Conservation (phyloP, 139 green algal genomes). For the Dunaliella sp. region DNA sequence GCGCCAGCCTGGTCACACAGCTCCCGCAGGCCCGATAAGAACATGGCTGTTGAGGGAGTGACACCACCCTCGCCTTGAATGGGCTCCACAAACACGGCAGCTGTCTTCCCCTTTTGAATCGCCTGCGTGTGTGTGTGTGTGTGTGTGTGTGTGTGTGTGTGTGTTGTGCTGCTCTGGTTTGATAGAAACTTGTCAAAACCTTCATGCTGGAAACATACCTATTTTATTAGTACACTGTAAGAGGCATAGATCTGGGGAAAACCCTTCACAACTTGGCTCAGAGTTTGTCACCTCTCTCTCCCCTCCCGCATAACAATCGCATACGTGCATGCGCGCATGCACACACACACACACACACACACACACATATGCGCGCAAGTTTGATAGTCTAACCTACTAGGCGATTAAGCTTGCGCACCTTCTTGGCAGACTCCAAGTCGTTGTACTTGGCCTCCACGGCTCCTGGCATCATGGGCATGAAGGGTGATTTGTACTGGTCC, state of each 20-base stretch:
- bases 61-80: slow-evolving; percentile 94
- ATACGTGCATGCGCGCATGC: background rate
- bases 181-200: no score
- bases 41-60: slow-evolving; percentile 57
- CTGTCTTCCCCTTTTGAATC: slow-evolving; percentile 83
- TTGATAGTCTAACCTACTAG: no score
- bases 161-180: no score
- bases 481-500: slow-evolving; percentile 91
- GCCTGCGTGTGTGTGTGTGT: slow-evolving; percentile 17
- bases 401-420: background rate
- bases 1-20: slow-evolving; percentile 92
- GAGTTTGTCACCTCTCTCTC: no score
- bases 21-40: slow-evolving; percentile 78
- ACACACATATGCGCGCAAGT: background rate
- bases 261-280: no score
- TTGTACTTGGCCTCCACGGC: slow-evolving; percentile 58
- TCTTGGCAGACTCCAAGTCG: slow-evolving; percentile 70
- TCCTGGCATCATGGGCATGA: slow-evolving; percentile 90
- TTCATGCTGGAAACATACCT: no score
- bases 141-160: no score
- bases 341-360: background rate
- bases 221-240: no score
- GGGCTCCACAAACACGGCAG: slow-evolving; percentile 96
- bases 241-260: no score
- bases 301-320: no score